A percentile compares a stretch with the other conserved stretches of the same genome.
Evolutionary conservation across 768 basidiomycete genomes (phyloP).

Genomic region (Mycena vitilis): DNA sequence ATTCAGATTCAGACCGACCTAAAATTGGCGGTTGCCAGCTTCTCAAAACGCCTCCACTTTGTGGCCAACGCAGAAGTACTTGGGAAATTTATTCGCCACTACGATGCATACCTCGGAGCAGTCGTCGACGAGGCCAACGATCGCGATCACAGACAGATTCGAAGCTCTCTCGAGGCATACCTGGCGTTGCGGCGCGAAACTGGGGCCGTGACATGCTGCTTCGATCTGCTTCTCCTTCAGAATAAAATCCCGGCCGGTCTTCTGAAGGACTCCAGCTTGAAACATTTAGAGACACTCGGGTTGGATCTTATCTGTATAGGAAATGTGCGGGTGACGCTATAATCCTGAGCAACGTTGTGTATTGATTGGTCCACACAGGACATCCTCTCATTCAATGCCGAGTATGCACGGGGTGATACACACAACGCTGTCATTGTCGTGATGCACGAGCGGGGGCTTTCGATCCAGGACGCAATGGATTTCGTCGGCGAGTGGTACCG

Average conservation of each 20-base stretch:
- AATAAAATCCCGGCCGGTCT: background rate
- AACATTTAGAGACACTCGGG: background rate
- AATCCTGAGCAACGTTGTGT: background rate
- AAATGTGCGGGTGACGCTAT: background rate
- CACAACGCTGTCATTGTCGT: slow-evolving; percentile 14
- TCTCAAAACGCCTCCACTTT: background rate
- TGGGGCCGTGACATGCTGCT: background rate
- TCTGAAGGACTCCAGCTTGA: background rate
- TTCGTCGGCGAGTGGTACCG: background rate
- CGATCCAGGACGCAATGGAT: slow-evolving; percentile 1
- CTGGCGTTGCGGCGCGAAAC: background rate
- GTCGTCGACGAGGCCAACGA: background rate
- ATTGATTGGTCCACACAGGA: background rate
- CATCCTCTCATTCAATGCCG: slow-evolving; percentile 10
- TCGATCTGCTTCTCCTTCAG: background rate
- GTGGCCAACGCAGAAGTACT: background rate
- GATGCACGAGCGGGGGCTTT: background rate
- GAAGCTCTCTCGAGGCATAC: background rate
- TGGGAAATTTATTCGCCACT: background rate
- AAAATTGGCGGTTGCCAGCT: background rate
- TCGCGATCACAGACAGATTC: background rate
- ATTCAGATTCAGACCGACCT: background rate
- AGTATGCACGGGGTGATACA: slow-evolving; percentile 6
- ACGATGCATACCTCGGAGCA: background rate
- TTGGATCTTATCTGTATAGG: background rate